Evolutionary conservation across 2,329 filamentous ascomycete genomes (phyloP), one percentile per base, ranked within the genome.

Genomic region (Hypomyces perniciosus): DNA sequence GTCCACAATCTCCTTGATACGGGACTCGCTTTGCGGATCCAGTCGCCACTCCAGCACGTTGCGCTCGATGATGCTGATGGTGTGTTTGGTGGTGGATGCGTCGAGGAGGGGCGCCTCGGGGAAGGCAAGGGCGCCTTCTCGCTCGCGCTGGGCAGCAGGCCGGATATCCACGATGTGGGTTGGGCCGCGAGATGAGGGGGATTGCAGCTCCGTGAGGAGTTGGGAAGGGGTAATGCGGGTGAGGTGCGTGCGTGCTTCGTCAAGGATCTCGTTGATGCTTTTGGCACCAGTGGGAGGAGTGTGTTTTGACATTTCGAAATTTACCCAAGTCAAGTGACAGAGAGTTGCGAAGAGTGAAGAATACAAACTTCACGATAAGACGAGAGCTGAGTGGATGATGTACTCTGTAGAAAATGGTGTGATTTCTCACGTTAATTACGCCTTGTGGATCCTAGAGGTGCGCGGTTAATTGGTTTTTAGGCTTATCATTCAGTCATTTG

Each of bases 31-130:
- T 35, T 54, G 52, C 12, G 52, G 52, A 49, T 54, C 52, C 2
- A 54, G 12, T 2, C 52, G 52, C 52, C 52, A 54, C 43, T 54
- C 52, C 1, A 54, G 37, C n/a, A 54, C 52, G 29, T 54, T 54
- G 27, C 52, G 52, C 37, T 54, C 52, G 6, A 54, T 52, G 33
- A 54, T 46, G 41, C 28, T 42, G 12, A 54, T 52, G 4, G 37
- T 47, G 41, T 54, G 49, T 28, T 49, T 37, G 4, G 44, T 30
- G 9, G 39, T 3, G 1, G 50, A 44, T 30, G 38, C 38, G 9
- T 54, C 40, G 7, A 51, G 41, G 5, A 46, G 41, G 6, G 26
- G 28, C 4, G 20, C 29, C 8, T 31, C 31, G 12, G 51, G 51
- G 4, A 53, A 50, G 8, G 10, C 27, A 5, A 53, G 33, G 13